Percentiles rank a stretch among this genome's conserved stretches.
Conservation (phyloP, 371 early-diverging fungal genomes). For the Gilbertella persicaria region DNA sequence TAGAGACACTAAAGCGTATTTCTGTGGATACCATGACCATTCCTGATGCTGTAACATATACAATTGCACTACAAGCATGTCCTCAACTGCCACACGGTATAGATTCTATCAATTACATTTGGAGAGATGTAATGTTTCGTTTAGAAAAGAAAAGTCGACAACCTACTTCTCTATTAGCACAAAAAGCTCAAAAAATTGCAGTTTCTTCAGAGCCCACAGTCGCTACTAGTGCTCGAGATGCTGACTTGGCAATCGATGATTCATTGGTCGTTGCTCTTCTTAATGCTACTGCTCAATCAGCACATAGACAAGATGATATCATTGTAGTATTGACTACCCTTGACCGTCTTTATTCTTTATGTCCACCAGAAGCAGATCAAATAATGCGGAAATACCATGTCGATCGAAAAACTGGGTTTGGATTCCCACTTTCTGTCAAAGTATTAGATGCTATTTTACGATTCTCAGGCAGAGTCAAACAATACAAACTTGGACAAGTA, state of each 20-base stretch:
- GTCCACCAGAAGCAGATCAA: constrained; percentile 16
- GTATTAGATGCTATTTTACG: constrained; percentile 32
- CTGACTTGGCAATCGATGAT: constrained; percentile 25
- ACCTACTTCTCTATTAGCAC: not conserved
- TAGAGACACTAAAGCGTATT: constrained; percentile 14
- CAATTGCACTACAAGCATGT: constrained; percentile 22
- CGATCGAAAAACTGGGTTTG: constrained; percentile 11
- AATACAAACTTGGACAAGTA: constrained; percentile 30
- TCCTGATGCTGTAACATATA: constrained; percentile 31
- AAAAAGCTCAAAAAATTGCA: constrained; percentile 21
- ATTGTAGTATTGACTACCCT: constrained; percentile 22
- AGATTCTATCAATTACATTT: constrained; percentile 15
- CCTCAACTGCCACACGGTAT: constrained; percentile 3
- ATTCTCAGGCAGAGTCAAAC: constrained; percentile 23
- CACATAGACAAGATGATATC: constrained; percentile 13
- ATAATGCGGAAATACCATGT: constrained; percentile 5
- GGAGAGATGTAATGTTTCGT: constrained; percentile 21
- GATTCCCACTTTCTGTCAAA: constrained; percentile 21
- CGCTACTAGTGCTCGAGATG: not conserved
- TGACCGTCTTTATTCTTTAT: constrained; percentile 29
- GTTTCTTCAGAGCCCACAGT: not conserved
- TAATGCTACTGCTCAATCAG: constrained; percentile 22
- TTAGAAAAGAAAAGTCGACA: constrained; percentile 6
- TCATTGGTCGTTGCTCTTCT: constrained; percentile 21
- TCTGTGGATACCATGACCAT: not conserved